Conservation (phyloP, 1,284 basidiomycete genomes). For the Ceratobasidium sp. region DNA sequence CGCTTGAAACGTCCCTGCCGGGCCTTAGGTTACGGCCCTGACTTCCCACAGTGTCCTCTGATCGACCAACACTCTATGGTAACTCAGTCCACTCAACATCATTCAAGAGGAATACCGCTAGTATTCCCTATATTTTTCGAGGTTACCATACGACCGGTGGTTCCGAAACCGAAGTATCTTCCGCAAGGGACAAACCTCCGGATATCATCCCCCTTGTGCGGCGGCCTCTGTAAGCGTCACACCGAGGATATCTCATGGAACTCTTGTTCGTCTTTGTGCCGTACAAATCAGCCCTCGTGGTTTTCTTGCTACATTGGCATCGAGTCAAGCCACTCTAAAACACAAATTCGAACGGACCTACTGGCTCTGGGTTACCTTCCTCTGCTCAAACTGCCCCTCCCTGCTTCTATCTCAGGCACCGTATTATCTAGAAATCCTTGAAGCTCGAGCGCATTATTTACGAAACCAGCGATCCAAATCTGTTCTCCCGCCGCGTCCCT, state of each 20-base stretch:
- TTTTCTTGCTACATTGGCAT: too few relatives aligned
- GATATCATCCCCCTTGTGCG: background rate
- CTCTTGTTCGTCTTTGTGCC: too few relatives aligned
- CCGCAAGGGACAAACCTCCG: background rate
- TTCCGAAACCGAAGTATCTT: constrained; percentile 22
- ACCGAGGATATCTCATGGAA: background rate
- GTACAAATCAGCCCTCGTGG: too few relatives aligned
- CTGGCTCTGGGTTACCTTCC: too few relatives aligned
- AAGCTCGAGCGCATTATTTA: too few relatives aligned
- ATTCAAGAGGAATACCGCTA: background rate
- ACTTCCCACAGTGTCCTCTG: background rate
- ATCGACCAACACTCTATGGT: background rate
- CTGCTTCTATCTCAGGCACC: too few relatives aligned
- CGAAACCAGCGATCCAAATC: too few relatives aligned
- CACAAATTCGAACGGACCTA: background rate
- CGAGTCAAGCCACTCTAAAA: background rate
- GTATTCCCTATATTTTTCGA: background rate
- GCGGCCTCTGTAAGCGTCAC: background rate
- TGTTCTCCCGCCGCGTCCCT: too few relatives aligned
- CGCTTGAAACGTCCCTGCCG: too few relatives aligned
- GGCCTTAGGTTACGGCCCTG: too few relatives aligned
- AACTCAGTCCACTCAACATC: background rate
- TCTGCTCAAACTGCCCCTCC: too few relatives aligned
- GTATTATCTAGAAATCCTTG: background rate
- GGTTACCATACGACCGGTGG: background rate